Evolutionary conservation across 202 grass and related monocot genomes (phyloP).

Genomic region (Zizania palustris): DNA sequence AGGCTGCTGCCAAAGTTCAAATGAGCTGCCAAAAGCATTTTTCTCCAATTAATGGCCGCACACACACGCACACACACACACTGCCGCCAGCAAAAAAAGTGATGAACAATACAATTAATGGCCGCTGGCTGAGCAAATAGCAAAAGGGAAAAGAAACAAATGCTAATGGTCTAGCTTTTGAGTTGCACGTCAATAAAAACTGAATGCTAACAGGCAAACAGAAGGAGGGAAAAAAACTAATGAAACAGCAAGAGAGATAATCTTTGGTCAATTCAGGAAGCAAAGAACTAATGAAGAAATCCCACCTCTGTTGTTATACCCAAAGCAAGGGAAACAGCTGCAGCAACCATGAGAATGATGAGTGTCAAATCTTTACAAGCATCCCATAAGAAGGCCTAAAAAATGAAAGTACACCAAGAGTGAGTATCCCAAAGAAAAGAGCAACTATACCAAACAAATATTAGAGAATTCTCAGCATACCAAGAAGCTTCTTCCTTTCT

Average conservation of each 20-base stretch:
- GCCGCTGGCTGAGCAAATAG: not conserved
- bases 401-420: not conserved
- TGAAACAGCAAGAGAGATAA: not conserved
- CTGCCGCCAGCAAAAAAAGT: too few species aligned
- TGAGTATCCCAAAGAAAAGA: slow-evolving; percentile 20
- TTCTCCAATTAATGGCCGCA: too few species aligned
- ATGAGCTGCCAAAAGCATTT: too few species aligned
- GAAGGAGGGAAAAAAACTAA: not conserved
- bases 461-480: slow-evolving; percentile 43
- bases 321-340: slow-evolving; percentile 78
- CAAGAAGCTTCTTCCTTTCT: slow-evolving; percentile 82
- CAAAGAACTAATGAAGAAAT: slow-evolving; percentile 14
- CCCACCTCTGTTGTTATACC: slow-evolving; percentile 88
- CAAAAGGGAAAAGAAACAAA: not conserved
- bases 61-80: too few species aligned
- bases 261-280: not conserved
- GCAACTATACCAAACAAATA: not conserved
- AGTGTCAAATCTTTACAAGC: slow-evolving; percentile 89
- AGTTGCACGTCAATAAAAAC: not conserved
- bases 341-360: slow-evolving; percentile 92
- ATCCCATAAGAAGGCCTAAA: slow-evolving; percentile 90
- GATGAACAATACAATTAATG: not conserved
- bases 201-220: slow-evolving; percentile 10
- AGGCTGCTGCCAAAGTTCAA: too few species aligned
- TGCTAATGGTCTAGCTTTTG: slow-evolving; percentile 7